phyloP scores from a whole-genome alignment of 1,139 yeast genomes.

The Suhomyces bribrorum region DNA sequence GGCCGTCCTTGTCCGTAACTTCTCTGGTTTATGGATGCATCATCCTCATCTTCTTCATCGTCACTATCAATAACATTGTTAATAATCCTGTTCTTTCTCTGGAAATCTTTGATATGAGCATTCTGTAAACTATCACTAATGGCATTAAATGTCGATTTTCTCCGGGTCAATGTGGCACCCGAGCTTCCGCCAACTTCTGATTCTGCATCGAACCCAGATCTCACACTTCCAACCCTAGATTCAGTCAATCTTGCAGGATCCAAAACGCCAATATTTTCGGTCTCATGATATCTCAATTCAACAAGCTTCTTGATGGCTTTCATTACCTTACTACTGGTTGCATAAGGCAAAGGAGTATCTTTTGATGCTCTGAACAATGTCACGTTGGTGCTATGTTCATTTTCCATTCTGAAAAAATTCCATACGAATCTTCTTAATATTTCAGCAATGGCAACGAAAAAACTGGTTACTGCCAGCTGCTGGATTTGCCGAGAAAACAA shows the following conservation, averaged over 20 bases:
- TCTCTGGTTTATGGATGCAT: conserved; percentile 14
- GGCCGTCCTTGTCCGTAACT: neutral
- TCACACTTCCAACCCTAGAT: conserved; percentile 13
- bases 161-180: conserved; percentile 21
- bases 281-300: conserved; percentile 29
- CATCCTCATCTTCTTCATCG: conserved; percentile 45
- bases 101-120: conserved; percentile 91
- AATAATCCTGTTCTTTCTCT: conserved; percentile 51
- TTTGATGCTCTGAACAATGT: conserved; percentile 81
- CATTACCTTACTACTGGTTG: conserved; percentile 42
- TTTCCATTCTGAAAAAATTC: conserved; percentile 91
- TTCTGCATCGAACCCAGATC: conserved; percentile 15
- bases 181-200: conserved; percentile 3
- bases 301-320: conserved; percentile 44
- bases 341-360: conserved; percentile 83
- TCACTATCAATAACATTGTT: conserved; percentile 33
- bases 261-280: conserved; percentile 2
- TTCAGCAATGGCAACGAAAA: conserved; percentile 80
- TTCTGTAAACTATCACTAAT: conserved; percentile 65
- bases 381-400: conserved; percentile 92
- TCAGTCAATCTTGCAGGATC: conserved; percentile 1
- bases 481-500: conserved; percentile 72
- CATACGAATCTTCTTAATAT: conserved; percentile 79
- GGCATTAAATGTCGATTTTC: conserved; percentile 40
- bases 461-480: conserved; percentile 90